Evolutionary conservation across 345 rosid genomes (phyloP).

Genomic region (Linum trigynum): DNA sequence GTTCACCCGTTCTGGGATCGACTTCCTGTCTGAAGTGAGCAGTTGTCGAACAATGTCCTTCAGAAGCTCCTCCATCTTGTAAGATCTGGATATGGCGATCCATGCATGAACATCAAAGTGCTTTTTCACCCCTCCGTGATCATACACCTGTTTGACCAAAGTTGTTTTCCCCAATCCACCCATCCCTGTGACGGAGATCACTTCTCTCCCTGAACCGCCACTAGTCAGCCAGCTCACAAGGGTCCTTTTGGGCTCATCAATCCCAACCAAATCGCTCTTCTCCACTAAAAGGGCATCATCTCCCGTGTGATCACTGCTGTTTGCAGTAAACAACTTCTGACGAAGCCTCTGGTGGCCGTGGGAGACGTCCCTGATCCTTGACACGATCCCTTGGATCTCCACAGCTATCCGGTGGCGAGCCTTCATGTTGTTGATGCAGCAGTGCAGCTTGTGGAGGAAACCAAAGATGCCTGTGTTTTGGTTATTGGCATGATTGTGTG

Average conservation of each 20-base stretch:
- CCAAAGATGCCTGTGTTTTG: conserved; percentile 14
- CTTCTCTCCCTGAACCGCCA: conserved; percentile 14
- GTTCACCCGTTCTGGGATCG: neutral
- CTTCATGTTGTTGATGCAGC: conserved; percentile 12
- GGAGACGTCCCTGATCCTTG: conserved; percentile 16
- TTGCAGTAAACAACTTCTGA: conserved; percentile 3
- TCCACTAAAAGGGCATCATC: conserved; percentile 14
- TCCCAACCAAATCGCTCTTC: conserved; percentile 26
- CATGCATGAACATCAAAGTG: conserved; percentile 21
- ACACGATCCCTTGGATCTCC: conserved; percentile 15
- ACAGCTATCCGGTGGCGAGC: conserved; percentile 12
- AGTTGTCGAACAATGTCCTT: conserved; percentile 19
- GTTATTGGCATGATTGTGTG: neutral
- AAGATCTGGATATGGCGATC: conserved; percentile 20
- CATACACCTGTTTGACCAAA: conserved; percentile 19
- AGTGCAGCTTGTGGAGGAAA: conserved; percentile 6
- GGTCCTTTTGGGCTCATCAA: conserved; percentile 15
- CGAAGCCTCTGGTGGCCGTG: conserved; percentile 21
- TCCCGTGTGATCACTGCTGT: conserved; percentile 12
- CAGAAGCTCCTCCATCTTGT: conserved; percentile 13
- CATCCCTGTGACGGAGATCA: conserved; percentile 27
- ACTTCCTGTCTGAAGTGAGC: conserved; percentile 8
- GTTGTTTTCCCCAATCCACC: conserved; percentile 32
- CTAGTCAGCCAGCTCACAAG: conserved; percentile 16
- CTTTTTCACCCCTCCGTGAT: conserved; percentile 9